Conservation (phyloP, 108 stramenopile species). For the Cyclotella baltica region DNA sequence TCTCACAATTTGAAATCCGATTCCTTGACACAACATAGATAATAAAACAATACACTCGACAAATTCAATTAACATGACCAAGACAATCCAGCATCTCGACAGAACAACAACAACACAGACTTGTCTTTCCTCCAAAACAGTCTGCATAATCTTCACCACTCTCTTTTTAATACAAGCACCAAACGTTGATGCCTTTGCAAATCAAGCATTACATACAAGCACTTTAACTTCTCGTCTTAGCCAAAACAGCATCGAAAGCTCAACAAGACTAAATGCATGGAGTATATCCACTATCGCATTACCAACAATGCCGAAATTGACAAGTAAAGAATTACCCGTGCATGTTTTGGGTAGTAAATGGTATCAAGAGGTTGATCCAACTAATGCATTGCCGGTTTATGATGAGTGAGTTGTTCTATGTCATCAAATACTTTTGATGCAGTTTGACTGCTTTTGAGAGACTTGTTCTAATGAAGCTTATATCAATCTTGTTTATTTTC, state of each 20-base stretch:
- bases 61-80: too few relatives aligned
- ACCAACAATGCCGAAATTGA: constrained; percentile 39
- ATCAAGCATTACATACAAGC: too few relatives aligned
- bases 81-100: neutral
- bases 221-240: constrained; percentile 29
- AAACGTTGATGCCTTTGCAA: constrained; percentile 50
- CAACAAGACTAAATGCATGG: constrained; percentile 45
- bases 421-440: too few relatives aligned
- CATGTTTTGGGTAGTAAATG: constrained; percentile 50
- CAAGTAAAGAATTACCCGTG: constrained; percentile 44
- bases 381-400: constrained; percentile 53
- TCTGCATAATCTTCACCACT: constrained; percentile 48
- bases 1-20: too few relatives aligned
- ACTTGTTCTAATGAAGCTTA: too few relatives aligned
- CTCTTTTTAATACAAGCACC: constrained; percentile 47
- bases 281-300: constrained; percentile 40
- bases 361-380: constrained; percentile 50
- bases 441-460: too few relatives aligned
- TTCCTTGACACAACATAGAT: too few relatives aligned
- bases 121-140: constrained; percentile 38
- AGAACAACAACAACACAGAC: constrained; percentile 22
- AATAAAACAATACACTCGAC: neutral
- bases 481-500: too few relatives aligned
- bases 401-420: too few relatives aligned
- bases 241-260: constrained; percentile 43